Conservation (phyloP, 2,329 filamentous ascomycete genomes). For the Setomelanomma holmii region DNA sequence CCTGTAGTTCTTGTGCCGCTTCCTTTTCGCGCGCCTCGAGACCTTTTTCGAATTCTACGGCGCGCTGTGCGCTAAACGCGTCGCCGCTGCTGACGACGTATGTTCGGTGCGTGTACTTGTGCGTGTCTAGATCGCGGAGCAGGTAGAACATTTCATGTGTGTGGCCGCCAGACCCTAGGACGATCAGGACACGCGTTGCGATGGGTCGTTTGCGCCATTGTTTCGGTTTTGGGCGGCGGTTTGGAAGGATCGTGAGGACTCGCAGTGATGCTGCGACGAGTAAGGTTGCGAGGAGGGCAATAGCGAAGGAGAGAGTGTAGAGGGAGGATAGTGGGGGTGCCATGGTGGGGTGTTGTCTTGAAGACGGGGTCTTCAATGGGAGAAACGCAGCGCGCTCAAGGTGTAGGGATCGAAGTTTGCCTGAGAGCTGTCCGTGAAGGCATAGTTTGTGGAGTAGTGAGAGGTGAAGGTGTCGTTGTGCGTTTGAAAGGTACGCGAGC, state of each 20-base stretch:
- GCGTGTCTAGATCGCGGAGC: constrained; percentile 65
- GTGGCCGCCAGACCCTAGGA: constrained; percentile 92
- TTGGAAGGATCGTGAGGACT: constrained; percentile 50
- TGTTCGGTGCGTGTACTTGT: constrained; percentile 68
- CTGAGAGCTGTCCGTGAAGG: background rate
- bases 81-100: constrained; percentile 85
- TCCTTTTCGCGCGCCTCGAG: constrained; percentile 30
- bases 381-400: background rate
- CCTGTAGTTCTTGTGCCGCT: background rate
- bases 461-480: background rate
- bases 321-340: constrained; percentile 25
- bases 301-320: constrained; percentile 35
- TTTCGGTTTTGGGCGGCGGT: constrained; percentile 27
- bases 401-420: background rate
- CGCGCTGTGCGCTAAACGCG: constrained; percentile 69
- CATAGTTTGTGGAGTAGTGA: background rate
- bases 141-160: constrained; percentile 94
- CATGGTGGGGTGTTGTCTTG: constrained; percentile 20
- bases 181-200: constrained; percentile 72
- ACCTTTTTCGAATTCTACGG: constrained; percentile 67
- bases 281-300: constrained; percentile 44
- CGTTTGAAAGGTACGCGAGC: background rate
- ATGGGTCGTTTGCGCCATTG: constrained; percentile 33
- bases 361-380: background rate
- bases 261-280: constrained; percentile 47